Base-by-base conservation (phyloP, 139 green algal genomes). In the Chlorella ohadii region DNA sequence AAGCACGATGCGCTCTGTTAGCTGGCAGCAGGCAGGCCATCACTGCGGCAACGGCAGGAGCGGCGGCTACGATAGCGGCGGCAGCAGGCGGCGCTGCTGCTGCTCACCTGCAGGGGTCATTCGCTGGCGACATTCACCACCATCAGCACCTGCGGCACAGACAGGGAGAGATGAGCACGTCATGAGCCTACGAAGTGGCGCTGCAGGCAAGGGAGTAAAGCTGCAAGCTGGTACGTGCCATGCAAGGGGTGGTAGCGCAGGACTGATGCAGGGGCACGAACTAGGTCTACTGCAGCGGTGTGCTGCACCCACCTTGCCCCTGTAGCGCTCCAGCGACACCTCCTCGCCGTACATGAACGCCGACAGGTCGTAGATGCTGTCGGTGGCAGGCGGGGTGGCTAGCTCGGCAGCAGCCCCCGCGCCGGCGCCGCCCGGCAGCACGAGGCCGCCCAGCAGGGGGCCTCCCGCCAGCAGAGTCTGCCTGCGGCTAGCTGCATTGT, bases 61-160 rank as follows among this genome's bases (percentile, higher is more conserved):
- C 44, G 44, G 44, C 9, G 44, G 44, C 44, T 16, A 16, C 44
- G 44, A 51, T 51, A 9, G 51, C 51, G 15, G 51, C 51, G 51
- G 51, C 51, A 59, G 51, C 51, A 51, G 51, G 51, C 51, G 22
- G 51, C 11, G 59, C 59, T 17, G 27, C 25, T 17, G 5, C 20
- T 16, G 25, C 59, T 2, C 59, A 67, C 59, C 41, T 38, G 56
- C 84, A 89, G 68, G 16, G 66, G 91, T 98, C 94, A 98, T 92
- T 92, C 92, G 38, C 79, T 91, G 1, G 94, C 94, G 17, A 97
- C 87, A 84, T 98, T 98, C 25, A 97, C 74, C 1, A 96, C 74
- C 9, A 96, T 86, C 20, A 94, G 65, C 17, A 96, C 94, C 86
- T 94, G 87, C 36, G 44, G 34, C 67, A 51, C 34, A 51, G 17